Base-by-base conservation (phyloP, 805 yeast species). In the Naumovozyma dairenensis region DNA sequence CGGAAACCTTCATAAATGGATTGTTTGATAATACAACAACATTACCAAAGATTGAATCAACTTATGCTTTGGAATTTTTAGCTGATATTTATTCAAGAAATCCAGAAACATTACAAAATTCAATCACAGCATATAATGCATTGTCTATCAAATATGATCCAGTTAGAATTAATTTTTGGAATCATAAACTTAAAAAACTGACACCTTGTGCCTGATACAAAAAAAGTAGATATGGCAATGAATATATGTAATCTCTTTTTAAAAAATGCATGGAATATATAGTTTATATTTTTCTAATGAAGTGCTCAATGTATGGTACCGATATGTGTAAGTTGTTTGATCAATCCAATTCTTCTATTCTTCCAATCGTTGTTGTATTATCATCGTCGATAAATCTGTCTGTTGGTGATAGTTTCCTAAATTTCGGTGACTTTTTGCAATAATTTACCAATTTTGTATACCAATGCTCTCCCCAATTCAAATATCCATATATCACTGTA, bases 131-230 rank as follows among this genome's bases (percentile, higher is more conserved):
- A 0, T 79, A 74, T 44, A 62, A 60, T 4, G 51, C 69, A n/a
- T 62, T 87, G 21, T 69, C 67, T 0, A 45, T 50, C 1, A 66
- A 62, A 38, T 71, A 69, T 40, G 85, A 80, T 43, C 77, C 83
- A 1, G 74, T 79, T 4, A 62, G 92, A 42, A 51, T 47, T 13
- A 69, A 71, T 34, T 75, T 72, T 48, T 81, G 92, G 92, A 52
- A 60, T 6, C 75, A 65, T 48, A 64, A 67, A 41, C 63, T 41
- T 8, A 24, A 37, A n/a, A 17, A 34, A n/a, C n/a, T 42, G 10
- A 13, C 26, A 14, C n/a, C n/a, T n/a, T n/a, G n/a, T n/a, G n/a
- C n/a, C n/a, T n/a, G n/a, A n/a, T n/a, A n/a, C n/a, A n/a, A n/a
- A n/a, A n/a, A 14, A 31, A 25, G 21, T 32, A 14, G 18, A 12